These are phyloP conservation scores for Diplodia mutila DNA, from an alignment of 2,329 filamentous ascomycete genomes.

Conservation along the genomic window DNA sequence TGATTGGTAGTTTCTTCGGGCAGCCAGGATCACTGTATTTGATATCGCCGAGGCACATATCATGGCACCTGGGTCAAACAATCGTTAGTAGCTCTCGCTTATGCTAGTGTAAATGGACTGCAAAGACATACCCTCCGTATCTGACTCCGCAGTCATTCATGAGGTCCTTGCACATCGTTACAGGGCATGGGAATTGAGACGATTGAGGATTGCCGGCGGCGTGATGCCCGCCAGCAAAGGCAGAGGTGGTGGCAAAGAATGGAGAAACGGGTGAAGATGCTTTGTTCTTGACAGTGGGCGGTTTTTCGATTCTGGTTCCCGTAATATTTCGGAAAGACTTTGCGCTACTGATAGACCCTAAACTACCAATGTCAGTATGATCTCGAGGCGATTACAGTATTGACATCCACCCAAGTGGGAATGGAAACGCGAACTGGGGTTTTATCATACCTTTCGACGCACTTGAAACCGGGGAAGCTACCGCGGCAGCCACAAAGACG, in stretches of 20 bases:
- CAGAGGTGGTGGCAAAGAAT: neutral
- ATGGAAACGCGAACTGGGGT: too few species aligned
- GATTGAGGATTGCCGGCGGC: neutral
- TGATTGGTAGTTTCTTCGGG: neutral
- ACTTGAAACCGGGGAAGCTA: neutral
- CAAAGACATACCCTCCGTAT: neutral
- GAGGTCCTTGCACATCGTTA: neutral
- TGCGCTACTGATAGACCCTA: neutral
- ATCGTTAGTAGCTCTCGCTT: neutral
- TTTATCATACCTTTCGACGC: neutral
- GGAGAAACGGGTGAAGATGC: neutral
- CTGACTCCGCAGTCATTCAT: neutral
- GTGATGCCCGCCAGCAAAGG: neutral
- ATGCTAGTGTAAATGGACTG: neutral
- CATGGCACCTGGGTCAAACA: neutral
- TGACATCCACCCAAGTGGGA: neutral
- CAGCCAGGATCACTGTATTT: neutral
- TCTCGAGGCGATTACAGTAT: neutral
- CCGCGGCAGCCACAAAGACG: neutral
- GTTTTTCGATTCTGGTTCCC: neutral
- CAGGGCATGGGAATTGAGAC: neutral
- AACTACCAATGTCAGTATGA: neutral
- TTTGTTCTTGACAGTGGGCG: neutral
- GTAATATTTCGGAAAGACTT: neutral
- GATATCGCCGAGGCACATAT: neutral